Evolutionary conservation across 148 eudicot species (phyloP).

Genomic region (Rhododendron kiyosumense): DNA sequence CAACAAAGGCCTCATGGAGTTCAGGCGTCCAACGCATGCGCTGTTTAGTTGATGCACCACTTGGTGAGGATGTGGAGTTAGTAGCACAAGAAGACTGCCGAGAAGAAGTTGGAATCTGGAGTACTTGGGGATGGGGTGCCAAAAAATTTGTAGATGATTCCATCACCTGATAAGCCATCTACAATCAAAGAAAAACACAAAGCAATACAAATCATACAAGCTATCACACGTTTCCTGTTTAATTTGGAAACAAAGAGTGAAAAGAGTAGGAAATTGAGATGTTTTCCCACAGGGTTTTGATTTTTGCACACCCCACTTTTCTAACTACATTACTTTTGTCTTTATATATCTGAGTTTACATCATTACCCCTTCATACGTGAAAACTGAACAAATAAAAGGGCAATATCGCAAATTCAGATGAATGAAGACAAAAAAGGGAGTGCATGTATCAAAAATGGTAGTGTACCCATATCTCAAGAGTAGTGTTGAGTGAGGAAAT

Average conservation of each 20-base stretch:
- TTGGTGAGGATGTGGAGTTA: slow-evolving; percentile 51
- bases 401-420: background rate
- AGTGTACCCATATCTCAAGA: background rate
- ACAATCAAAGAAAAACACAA: background rate
- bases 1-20: slow-evolving; percentile 94
- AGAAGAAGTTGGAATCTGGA: slow-evolving; percentile 45
- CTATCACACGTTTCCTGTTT: background rate
- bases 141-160: slow-evolving; percentile 32
- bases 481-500: background rate
- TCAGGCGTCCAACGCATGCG: slow-evolving; percentile 99
- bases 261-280: background rate
- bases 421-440: background rate
- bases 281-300: background rate
- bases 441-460: background rate
- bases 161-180: slow-evolving; percentile 38
- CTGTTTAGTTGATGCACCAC: slow-evolving; percentile 49
- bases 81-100: slow-evolving; percentile 44
- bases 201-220: slow-evolving; percentile 1
- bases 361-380: background rate
- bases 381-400: background rate
- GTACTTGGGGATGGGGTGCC: slow-evolving; percentile 33
- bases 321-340: background rate
- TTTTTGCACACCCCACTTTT: background rate
- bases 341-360: background rate
- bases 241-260: background rate